Evolutionary conservation across 345 rosid species (phyloP), one percentile per base, ranked within the genome.

Genomic region (Bretschneidera sinensis): DNA sequence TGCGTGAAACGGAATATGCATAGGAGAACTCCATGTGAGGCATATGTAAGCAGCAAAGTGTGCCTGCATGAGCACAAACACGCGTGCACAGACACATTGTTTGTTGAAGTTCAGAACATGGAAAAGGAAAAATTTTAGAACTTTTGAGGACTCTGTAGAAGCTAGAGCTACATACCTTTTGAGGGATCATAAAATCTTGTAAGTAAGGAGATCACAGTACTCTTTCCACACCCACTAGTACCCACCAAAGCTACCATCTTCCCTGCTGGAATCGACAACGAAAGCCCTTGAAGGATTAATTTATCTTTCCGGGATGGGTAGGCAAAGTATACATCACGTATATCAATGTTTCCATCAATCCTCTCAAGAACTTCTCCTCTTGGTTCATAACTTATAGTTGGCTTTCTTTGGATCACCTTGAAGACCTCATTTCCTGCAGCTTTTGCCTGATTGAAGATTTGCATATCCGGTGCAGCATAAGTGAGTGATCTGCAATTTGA

Each of bases 391-490:
- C 70, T 65, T 67, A 81, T 80, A 5, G 8, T 34, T 18, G 88
- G 69, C 57, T 81, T 74, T 54, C 83, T 83, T 5, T 57, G 22
- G 23, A 85, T 85, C 54, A 85, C 71, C 60, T 74, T 31, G 61
- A 79, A 81, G 55, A 83, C 76, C 62, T 85, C 85, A 43, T 51
- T 68, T 31, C 88, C 88, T 18, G 85, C 91, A n/a, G 83, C 86
- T 65, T 67, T 85, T 55, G 88, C 88, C 57, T 82, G 82, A 60
- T 76, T 82, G 76, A 85, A 85, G 19, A 80, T 62, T 82, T 82
- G 87, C 71, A 82, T 68, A 69, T 85, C 88, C 31, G 92, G 85
- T 31, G 92, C 84, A 50, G 92, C 85, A 64, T 73, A 74, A 54
- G 86, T 85, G 28, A 85, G 79, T 51, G 88, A 68, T 60, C 88